phyloP scores from a whole-genome alignment of 1,284 basidiomycete species.

The Gyrodon tennesseensis region DNA sequence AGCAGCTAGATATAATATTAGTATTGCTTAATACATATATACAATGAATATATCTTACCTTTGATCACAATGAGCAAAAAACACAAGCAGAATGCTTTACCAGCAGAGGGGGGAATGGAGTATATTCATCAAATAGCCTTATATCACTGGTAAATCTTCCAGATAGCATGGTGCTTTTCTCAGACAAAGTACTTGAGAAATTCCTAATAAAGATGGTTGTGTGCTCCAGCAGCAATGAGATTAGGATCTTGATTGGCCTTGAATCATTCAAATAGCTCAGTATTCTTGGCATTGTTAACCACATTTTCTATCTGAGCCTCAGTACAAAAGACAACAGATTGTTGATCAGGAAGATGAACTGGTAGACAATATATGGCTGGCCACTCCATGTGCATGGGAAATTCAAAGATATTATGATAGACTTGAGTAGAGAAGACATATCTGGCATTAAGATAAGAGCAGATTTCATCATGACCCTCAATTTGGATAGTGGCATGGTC shows the following conservation, averaged over 20 bases:
- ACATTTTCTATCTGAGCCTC: constrained; percentile 13
- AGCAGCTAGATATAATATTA: constrained; percentile 27
- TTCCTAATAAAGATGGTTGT: constrained; percentile 47
- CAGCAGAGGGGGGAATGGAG: neutral
- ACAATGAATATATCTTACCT: neutral
- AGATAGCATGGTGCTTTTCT: neutral
- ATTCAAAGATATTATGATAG: constrained; percentile 31
- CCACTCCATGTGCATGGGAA: constrained; percentile 30
- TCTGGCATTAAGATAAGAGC: constrained; percentile 28
- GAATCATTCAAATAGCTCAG: constrained; percentile 47
- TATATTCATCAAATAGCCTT: neutral
- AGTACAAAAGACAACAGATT: constrained; percentile 45
- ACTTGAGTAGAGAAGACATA: constrained; percentile 29
- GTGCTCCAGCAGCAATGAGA: constrained; percentile 36
- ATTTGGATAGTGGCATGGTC: constrained; percentile 33
- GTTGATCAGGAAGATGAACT: constrained; percentile 36
- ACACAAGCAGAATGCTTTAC: neutral
- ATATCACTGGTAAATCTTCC: constrained; percentile 1
- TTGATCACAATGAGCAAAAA: neutral
- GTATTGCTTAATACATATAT: too few relatives aligned
- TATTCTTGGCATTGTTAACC: constrained; percentile 37
- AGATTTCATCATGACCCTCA: constrained; percentile 17
- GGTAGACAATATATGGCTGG: constrained; percentile 25
- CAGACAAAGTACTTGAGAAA: constrained; percentile 44
- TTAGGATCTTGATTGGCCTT: constrained; percentile 43